These are phyloP conservation scores for Suillus brevipes DNA, from an alignment of 768 basidiomycete genomes.

Conservation along the genomic window DNA sequence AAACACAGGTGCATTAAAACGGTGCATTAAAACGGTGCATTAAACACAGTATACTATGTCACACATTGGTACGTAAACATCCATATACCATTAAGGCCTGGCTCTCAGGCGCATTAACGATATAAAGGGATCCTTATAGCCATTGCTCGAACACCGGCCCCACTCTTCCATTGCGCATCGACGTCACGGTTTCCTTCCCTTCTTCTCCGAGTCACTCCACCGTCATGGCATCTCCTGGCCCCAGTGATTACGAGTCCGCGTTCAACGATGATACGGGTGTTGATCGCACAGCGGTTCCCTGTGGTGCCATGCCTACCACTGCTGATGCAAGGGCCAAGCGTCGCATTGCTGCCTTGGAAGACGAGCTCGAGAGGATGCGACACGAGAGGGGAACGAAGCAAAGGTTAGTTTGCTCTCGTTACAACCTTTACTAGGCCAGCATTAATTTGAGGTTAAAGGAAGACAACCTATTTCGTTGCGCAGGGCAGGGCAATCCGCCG, in stretches of 20 bases:
- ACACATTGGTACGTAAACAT: too few relatives aligned
- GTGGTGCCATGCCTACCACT: background rate
- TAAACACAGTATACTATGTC: too few relatives aligned
- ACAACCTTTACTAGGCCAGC: background rate
- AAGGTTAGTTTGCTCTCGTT: background rate
- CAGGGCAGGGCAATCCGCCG: background rate
- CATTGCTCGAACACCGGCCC: too few relatives aligned
- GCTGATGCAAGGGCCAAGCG: background rate
- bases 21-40: too few relatives aligned
- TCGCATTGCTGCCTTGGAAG: constrained; percentile 3
- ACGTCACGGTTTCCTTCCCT: too few relatives aligned
- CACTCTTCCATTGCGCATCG: too few relatives aligned
- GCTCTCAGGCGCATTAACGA: background rate
- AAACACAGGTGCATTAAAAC: too few relatives aligned
- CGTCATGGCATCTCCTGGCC: background rate
- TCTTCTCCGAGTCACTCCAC: too few relatives aligned
- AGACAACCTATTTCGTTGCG: background rate
- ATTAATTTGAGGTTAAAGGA: background rate
- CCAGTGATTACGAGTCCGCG: background rate
- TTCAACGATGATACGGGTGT: background rate
- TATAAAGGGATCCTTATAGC: background rate
- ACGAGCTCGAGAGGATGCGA: background rate
- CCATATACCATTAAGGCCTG: too few relatives aligned
- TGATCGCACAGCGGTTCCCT: too few relatives aligned
- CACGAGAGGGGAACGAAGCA: background rate